Evolutionary conservation across 1,284 basidiomycete genomes (phyloP).

Genomic region (Bjerkandera adusta): DNA sequence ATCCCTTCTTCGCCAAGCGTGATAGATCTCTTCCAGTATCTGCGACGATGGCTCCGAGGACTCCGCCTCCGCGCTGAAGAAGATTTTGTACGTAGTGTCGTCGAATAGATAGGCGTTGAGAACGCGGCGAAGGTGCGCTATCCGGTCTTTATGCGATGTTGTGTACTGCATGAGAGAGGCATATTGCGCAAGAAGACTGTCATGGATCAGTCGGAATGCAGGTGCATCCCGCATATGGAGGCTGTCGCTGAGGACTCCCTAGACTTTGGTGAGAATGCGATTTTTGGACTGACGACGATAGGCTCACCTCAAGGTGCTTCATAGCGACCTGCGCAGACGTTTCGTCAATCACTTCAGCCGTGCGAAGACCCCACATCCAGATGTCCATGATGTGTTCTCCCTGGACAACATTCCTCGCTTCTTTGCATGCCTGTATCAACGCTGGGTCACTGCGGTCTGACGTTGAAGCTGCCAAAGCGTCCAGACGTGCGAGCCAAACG

Average conservation of each 20-base stretch:
- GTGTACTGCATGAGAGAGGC: slow-evolving; percentile 28
- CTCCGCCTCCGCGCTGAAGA: slow-evolving; percentile 27
- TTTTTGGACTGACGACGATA: background rate
- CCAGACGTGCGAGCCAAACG: slow-evolving; percentile 56
- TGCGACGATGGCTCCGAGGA: slow-evolving; percentile 24
- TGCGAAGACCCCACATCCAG: slow-evolving; percentile 51
- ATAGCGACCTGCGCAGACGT: background rate
- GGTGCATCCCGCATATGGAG: slow-evolving; percentile 39
- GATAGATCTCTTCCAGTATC: slow-evolving; percentile 38
- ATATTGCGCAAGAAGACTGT: slow-evolving; percentile 46
- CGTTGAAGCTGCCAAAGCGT: slow-evolving; percentile 38
- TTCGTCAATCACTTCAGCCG: background rate
- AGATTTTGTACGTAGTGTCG: slow-evolving; percentile 41
- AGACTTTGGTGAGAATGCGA: slow-evolving; percentile 8
- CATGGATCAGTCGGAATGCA: slow-evolving; percentile 40
- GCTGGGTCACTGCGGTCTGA: slow-evolving; percentile 5
- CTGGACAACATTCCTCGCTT: slow-evolving; percentile 38
- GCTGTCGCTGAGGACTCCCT: slow-evolving; percentile 49
- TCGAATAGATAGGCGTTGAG: slow-evolving; percentile 40
- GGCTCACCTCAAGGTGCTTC: slow-evolving; percentile 7
- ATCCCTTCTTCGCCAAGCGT: slow-evolving; percentile 41
- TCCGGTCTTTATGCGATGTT: slow-evolving; percentile 25
- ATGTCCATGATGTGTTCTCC: slow-evolving; percentile 38
- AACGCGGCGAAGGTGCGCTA: slow-evolving; percentile 40
- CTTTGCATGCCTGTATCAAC: slow-evolving; percentile 25